Evolutionary conservation across 1,284 basidiomycete genomes (phyloP).

Genomic region (Wallemia mellicola): DNA sequence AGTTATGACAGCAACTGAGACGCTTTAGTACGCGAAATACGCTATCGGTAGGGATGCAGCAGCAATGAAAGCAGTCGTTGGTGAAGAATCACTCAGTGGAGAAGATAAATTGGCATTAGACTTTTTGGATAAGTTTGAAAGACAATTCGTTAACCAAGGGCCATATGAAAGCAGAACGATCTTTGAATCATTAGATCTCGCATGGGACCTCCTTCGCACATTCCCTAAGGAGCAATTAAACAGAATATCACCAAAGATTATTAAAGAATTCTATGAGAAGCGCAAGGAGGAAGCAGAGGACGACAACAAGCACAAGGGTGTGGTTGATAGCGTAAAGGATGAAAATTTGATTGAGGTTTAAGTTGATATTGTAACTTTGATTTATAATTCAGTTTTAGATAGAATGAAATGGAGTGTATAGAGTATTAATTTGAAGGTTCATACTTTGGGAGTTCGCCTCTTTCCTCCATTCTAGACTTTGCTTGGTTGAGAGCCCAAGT

Average conservation of each 20-base stretch:
- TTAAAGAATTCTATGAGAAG: slow-evolving; percentile 1
- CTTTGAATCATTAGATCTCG: slow-evolving; percentile 89
- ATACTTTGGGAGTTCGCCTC: neutral
- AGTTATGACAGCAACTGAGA: neutral
- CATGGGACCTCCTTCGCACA: slow-evolving; percentile 84
- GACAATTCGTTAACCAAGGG: slow-evolving; percentile 79
- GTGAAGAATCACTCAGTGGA: slow-evolving; percentile 76
- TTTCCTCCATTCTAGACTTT: neutral
- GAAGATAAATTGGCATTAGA: slow-evolving; percentile 84
- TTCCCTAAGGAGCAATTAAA: slow-evolving; percentile 98
- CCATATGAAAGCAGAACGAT: slow-evolving; percentile 85
- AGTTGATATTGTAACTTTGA: neutral
- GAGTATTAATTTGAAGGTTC: neutral
- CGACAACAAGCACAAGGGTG: neutral
- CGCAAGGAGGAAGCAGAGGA: neutral
- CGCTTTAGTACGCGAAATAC: slow-evolving; percentile 66
- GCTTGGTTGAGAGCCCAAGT: neutral
- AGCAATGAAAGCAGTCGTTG: slow-evolving; percentile 97
- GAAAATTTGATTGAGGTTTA: neutral
- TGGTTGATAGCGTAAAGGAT: neutral
- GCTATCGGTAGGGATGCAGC: slow-evolving; percentile 93
- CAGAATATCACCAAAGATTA: slow-evolving; percentile 46
- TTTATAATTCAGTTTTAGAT: neutral
- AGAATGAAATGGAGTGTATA: neutral
- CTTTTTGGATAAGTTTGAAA: slow-evolving; percentile 82